Evolutionary conservation across 176 grass and related monocot species (phyloP).

Genomic region (Oryza coarctata): DNA sequence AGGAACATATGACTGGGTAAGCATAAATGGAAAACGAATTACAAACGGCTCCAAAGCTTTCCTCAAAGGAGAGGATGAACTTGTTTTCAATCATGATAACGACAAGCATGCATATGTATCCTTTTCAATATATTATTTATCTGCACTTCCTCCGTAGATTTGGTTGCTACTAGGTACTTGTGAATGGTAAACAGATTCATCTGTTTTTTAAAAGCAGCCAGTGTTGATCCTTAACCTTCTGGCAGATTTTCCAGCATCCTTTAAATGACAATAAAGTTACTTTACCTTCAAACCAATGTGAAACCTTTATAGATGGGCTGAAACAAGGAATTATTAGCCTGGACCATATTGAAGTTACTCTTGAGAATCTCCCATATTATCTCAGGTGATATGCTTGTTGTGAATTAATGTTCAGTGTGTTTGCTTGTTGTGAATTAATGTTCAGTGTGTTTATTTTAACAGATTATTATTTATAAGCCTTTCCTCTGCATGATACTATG

Average conservation of each 20-base stretch:
- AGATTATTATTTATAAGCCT: no score
- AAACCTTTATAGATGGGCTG: slow-evolving; percentile 64
- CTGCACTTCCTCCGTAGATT: slow-evolving; percentile 3
- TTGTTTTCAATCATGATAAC: slow-evolving; percentile 49
- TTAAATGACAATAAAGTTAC: slow-evolving; percentile 38
- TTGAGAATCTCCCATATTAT: slow-evolving; percentile 80
- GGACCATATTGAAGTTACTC: slow-evolving; percentile 63
- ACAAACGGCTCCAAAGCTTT: slow-evolving; percentile 12
- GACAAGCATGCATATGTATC: slow-evolving; percentile 75
- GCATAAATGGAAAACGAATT: slow-evolving; percentile 47
- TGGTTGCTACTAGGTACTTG: neutral
- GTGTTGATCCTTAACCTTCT: slow-evolving; percentile 31
- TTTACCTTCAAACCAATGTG: slow-evolving; percentile 23
- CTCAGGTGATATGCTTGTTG: slow-evolving; percentile 58
- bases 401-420: neutral
- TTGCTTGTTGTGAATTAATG: neutral
- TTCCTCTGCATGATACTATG: no score
- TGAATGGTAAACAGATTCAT: slow-evolving; percentile 10
- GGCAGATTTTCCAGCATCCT: slow-evolving; percentile 73
- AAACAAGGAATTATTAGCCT: slow-evolving; percentile 62
- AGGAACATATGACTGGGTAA: slow-evolving; percentile 48
- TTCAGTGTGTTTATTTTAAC: neutral
- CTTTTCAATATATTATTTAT: slow-evolving; percentile 31
- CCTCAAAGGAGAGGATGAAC: slow-evolving; percentile 62
- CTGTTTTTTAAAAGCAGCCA: neutral